These are phyloP conservation scores for Vigna unguiculata DNA, from an alignment of 306 rosid species.

Conservation along the genomic window DNA sequence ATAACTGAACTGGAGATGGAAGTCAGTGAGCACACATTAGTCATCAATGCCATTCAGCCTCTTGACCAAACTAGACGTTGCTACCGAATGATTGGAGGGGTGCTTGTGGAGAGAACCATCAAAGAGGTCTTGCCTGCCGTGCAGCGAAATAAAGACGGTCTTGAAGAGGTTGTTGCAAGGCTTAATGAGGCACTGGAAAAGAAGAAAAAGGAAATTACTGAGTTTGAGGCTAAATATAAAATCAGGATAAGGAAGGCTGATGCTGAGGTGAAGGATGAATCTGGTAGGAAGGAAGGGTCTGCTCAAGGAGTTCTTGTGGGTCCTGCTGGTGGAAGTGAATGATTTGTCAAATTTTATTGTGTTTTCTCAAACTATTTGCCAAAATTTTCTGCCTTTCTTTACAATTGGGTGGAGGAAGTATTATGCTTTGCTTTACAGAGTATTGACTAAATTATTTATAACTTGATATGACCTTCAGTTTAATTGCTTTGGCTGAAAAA, in stretches of 20 bases:
- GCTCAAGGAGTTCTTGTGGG: constrained; percentile 98
- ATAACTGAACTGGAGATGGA: constrained; percentile 98
- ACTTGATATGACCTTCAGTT: constrained; percentile 32
- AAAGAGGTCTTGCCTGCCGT: constrained; percentile 96
- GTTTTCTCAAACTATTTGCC: constrained; percentile 10
- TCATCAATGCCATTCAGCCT: constrained; percentile 86
- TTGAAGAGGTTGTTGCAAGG: constrained; percentile 86
- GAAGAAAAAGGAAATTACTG: constrained; percentile 92
- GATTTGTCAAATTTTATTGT: constrained; percentile 35
- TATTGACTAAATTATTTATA: constrained; percentile 31
- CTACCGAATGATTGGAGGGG: constrained; percentile 97
- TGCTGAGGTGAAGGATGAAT: constrained; percentile 71
- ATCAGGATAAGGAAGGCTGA: constrained; percentile 79
- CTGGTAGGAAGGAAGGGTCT: constrained; percentile 81
- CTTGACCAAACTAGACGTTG: constrained; percentile 90
- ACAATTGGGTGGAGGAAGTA: constrained; percentile 27
- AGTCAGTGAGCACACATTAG: constrained; percentile 86
- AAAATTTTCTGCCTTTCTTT: constrained; percentile 2
- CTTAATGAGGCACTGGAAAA: constrained; percentile 83
- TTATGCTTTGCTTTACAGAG: constrained; percentile 26
- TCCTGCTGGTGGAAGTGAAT: constrained; percentile 76
- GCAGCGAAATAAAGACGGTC: constrained; percentile 88
- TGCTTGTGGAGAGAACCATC: constrained; percentile 97
- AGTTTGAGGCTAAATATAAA: constrained; percentile 89
- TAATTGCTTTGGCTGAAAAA: constrained; percentile 35